Evolutionary conservation across 1,284 basidiomycete species (phyloP).

Genomic region (Malassezia nana): DNA sequence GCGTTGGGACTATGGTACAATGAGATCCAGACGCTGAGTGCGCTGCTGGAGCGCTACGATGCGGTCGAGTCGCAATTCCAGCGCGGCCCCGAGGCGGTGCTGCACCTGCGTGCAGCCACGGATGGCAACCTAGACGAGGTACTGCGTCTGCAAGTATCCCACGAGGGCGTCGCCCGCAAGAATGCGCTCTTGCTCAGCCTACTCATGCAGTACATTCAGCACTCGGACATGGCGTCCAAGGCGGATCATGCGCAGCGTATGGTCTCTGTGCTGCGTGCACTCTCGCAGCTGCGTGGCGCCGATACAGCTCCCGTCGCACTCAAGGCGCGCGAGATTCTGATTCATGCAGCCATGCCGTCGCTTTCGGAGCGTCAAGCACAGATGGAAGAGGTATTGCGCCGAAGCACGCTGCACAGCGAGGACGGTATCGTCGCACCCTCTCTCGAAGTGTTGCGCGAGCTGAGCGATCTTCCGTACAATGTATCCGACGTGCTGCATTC

Average conservation of each 20-base stretch:
- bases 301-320: conserved; percentile 55
- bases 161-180: conserved; percentile 89
- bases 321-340: conserved; percentile 94
- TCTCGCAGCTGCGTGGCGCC: conserved; percentile 64
- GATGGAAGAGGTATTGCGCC: conserved; percentile 86
- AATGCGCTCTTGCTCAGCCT: conserved; percentile 74
- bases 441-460: conserved; percentile 75
- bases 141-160: conserved; percentile 76
- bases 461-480: conserved; percentile 89
- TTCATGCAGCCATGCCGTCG: conserved; percentile 88
- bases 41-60: conserved; percentile 64
- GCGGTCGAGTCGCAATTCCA: conserved; percentile 85
- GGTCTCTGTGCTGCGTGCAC: conserved; percentile 41
- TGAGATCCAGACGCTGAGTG: conserved; percentile 66
- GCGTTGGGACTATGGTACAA: conserved; percentile 65
- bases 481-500: conserved; percentile 93
- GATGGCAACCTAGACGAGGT: conserved; percentile 87
- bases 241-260: conserved; percentile 28
- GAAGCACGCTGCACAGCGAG: conserved; percentile 73
- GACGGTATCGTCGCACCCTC: conserved; percentile 60
- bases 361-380: conserved; percentile 86
- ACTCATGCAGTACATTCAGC: conserved; percentile 58
- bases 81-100: conserved; percentile 77
- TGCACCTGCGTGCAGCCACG: conserved; percentile 79
- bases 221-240: conserved; percentile 27